phyloP scores from a whole-genome alignment of 306 rosid genomes.

The Dalbergia cochinchinensis region DNA sequence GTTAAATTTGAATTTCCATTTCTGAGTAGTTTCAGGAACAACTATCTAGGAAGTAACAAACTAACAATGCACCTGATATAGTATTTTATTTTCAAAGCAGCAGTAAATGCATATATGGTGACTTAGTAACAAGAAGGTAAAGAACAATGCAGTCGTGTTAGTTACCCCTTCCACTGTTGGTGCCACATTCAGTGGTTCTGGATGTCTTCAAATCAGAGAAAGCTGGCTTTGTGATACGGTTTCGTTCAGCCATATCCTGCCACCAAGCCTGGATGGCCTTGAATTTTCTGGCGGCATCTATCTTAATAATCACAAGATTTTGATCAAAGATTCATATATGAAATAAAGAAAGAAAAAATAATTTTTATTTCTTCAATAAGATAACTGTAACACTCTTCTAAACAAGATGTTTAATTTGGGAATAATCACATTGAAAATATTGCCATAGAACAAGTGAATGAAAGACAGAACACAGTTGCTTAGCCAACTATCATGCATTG shows the following conservation, averaged over 20 bases:
- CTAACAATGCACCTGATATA: not conserved
- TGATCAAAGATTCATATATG: conserved; percentile 30
- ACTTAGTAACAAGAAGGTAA: not conserved
- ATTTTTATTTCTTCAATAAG: conserved; percentile 27
- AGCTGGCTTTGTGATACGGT: conserved; percentile 53
- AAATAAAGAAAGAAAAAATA: conserved; percentile 5
- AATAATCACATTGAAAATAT: not conserved
- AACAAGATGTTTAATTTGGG: conserved; percentile 2
- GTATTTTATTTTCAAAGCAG: not conserved
- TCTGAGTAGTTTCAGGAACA: conserved; percentile 27
- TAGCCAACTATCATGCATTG: conserved; percentile 29
- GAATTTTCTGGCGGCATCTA: conserved; percentile 78
- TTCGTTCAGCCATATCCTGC: conserved; percentile 83
- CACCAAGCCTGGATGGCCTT: conserved; percentile 95
- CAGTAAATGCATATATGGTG: conserved; percentile 12
- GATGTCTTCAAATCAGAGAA: conserved; percentile 48
- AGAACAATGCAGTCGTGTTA: conserved; percentile 12
- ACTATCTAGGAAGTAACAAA: conserved; percentile 5
- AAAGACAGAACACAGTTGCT: conserved; percentile 10
- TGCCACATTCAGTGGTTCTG: conserved; percentile 39
- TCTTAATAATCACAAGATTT: conserved; percentile 43
- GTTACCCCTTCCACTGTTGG: conserved; percentile 59
- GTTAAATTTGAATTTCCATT: conserved; percentile 25
- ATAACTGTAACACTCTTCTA: not conserved
- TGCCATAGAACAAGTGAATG: too few species aligned